Evolutionary conservation across 2,329 filamentous ascomycete species (phyloP), one percentile per base, ranked within the genome.

Genomic region (Diaporthe helianthi): DNA sequence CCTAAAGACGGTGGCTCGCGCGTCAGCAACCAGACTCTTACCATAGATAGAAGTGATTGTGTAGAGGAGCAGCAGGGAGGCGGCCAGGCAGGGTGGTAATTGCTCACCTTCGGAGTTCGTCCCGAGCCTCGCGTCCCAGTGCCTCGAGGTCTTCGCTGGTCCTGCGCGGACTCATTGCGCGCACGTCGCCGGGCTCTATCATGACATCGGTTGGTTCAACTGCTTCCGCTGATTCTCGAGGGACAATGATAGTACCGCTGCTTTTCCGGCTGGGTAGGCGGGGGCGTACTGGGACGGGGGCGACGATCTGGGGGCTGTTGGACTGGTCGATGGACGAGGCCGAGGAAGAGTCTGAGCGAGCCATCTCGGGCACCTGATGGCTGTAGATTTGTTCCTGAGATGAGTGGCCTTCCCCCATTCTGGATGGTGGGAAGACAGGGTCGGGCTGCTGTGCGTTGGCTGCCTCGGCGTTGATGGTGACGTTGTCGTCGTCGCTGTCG

Each of bases 141-240:
- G 90, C 91, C 80, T 97, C 93, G 66, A 98, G 88, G 78, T 98
- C 95, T 76, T 96, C 93, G 75, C 91, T 97, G 73, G 93, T 97
- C 75, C 95, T 85, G 74, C 95, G 86, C 2, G 95, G 95, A 78
- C 94, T 98, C 95, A 99, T 98, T 71, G 93, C 92, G 76, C 95
- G 86, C 71, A 96, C 94, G 79, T 98, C 94, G 78, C 93, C 92
- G 29, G 94, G 92, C 31, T 94, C 93, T 74, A 94, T 92, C 72
- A 93, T 87, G 72, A 92, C 87, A 72, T 93, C 90, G 71, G 90
- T 83, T 44, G 92, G 88, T 73, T 93, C 91, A 71, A 93, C 89
- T 70, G 91, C 89, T 24, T 87, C 89, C 29, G 65, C 75, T 87
- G 92, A 79, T 76, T 95, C 92, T 74, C 93, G 88, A 44, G 92